Evolutionary conservation across 2,329 filamentous ascomycete species (phyloP), one percentile per base, ranked within the genome.

Genomic region (Botryotinia globosa): DNA sequence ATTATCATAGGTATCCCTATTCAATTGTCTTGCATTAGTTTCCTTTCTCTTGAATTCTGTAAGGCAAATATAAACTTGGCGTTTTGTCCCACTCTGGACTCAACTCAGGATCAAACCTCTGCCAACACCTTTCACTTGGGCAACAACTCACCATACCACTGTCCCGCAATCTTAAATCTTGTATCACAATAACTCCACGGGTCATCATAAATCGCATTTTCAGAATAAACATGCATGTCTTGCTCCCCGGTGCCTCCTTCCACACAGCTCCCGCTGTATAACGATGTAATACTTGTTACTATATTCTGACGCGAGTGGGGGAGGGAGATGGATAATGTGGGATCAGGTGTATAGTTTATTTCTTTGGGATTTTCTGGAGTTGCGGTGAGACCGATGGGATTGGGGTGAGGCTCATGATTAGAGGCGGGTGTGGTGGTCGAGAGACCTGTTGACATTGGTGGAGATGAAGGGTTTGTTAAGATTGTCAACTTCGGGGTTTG

Each of bases 151-250:
- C 72, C 74, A 75, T 83, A 86, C 84, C 85, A 86, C 75, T 87
- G 84, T 12, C 85, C 84, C 2, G 84, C 84, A 73, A 87, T 86
- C 76, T 86, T 86, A 74, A 84, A 85, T 69, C 84, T 77, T 0
- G 83, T 85, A 76, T 87, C 84, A 75, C 84, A 86, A 75, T 84
- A 86, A 74, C 82, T 84, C 77, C 82, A 85, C 1, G 83, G 83
- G 75, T 86, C 84, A 71, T 86, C 84, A 74, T 85, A 85, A 37
- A 85, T 78, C 2, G 83, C 80, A 67, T 84, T 80, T 59, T 82
- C 80, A 4, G 83, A 82, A 74, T 86, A 87, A 1, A 86, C 85
- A 61, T 81, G 78, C 83, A 87, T 86, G 74, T 87, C 83, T 20
- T 84, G 77, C 10, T 51, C 63, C 8, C 63, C 63, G 0, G 32